Conservation (phyloP, 441 rosid species). For the Eutrema salsugineum region DNA sequence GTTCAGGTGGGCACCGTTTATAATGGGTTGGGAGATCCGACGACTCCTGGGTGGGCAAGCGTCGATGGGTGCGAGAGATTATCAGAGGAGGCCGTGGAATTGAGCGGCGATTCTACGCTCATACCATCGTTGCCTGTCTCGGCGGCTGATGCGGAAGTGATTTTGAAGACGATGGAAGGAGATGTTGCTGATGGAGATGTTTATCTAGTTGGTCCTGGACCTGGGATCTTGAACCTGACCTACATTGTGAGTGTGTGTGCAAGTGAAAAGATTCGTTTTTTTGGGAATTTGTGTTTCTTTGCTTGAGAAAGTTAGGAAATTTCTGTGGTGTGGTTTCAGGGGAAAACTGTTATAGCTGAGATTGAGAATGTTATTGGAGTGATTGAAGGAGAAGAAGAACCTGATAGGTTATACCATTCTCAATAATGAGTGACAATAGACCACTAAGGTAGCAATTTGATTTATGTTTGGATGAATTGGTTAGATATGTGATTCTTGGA, state of each 20-base stretch:
- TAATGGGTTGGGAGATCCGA: conserved; percentile 67
- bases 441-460: not conserved
- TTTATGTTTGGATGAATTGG: conserved; percentile 5
- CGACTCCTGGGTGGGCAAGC: conserved; percentile 92
- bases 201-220: conserved; percentile 76
- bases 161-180: conserved; percentile 55
- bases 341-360: conserved; percentile 47
- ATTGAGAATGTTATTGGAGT: conserved; percentile 82
- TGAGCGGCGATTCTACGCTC: conserved; percentile 48
- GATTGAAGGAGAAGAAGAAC: conserved; percentile 79
- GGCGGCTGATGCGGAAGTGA: conserved; percentile 63
- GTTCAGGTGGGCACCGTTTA: conserved; percentile 81
- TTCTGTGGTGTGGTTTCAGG: conserved; percentile 42
- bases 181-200: conserved; percentile 50
- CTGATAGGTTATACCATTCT: conserved; percentile 64
- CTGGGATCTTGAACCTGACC: conserved; percentile 57
- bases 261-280: not conserved
- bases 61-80: conserved; percentile 76
- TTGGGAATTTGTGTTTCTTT: not conserved
- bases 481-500: conserved; percentile 70
- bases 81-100: conserved; percentile 56
- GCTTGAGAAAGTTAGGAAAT: not conserved
- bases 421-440: not conserved
- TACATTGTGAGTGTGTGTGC: conserved; percentile 46
- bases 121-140: conserved; percentile 85